Evolutionary conservation across 331 rosid genomes (phyloP).

Genomic region (Malus hybrid): DNA sequence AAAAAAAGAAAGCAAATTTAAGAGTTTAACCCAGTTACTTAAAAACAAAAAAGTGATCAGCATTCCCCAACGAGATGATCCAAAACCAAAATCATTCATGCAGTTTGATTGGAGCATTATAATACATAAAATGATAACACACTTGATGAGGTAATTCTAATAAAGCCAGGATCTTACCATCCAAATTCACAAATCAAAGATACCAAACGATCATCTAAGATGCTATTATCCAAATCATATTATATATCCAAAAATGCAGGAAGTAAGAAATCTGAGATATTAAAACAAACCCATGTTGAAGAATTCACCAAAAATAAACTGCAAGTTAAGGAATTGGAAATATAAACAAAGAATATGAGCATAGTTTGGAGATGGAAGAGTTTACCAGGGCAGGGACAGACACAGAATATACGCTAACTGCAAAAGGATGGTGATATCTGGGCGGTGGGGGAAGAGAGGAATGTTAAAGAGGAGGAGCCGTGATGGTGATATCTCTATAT

Average conservation of each 20-base stretch:
- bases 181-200: not conserved
- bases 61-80: not conserved
- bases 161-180: not conserved
- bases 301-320: not conserved
- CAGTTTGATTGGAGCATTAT: not conserved
- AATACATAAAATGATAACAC: not conserved
- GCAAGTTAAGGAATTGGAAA: not conserved
- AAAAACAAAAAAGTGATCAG: not conserved
- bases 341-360: not conserved
- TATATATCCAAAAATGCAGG: not conserved
- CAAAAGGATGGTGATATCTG: not conserved
- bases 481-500: not conserved
- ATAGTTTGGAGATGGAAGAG: not conserved
- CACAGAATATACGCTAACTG: not conserved
- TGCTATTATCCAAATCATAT: not conserved
- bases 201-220: too few species aligned
- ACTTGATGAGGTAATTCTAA: not conserved
- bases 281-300: not conserved
- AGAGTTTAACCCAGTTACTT: not conserved
- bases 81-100: not conserved
- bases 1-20: not conserved
- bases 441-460: not conserved
- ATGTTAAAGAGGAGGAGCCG: not conserved
- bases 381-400: conserved; percentile 10
- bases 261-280: not conserved